A percentile compares a stretch with the other conserved stretches of the same genome.
phyloP scores from a whole-genome alignment of 169 alveolate genomes.

The Plasmodium cynomolgi region DNA sequence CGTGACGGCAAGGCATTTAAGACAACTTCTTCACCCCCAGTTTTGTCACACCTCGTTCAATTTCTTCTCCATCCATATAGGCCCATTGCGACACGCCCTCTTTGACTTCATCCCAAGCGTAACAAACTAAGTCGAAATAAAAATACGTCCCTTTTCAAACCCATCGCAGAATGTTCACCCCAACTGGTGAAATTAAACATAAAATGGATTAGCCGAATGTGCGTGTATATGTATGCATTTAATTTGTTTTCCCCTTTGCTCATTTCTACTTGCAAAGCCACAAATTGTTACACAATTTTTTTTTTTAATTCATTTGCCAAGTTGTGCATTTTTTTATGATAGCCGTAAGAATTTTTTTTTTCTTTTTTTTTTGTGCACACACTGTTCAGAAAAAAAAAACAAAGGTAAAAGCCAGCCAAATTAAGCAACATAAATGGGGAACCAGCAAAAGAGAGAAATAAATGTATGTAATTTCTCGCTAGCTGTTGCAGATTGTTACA shows the following conservation, averaged over 20 bases:
- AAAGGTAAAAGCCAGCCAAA: background rate
- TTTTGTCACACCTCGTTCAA: background rate
- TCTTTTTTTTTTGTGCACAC: conserved; percentile 45
- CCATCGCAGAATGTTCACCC: background rate
- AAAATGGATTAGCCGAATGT: background rate
- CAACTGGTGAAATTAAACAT: background rate
- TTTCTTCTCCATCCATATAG: background rate
- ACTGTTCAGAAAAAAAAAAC: conserved; percentile 32
- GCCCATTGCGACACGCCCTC: background rate
- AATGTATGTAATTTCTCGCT: background rate
- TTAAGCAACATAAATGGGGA: conserved; percentile 29
- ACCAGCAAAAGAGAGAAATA: background rate
- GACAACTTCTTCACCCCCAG: background rate
- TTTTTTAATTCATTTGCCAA: conserved; percentile 12
- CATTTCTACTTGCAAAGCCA: background rate
- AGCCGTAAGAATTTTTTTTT: background rate
- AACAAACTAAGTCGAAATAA: background rate
- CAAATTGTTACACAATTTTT: background rate
- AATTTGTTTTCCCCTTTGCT: background rate
- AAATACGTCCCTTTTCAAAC: background rate
- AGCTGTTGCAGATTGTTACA: background rate
- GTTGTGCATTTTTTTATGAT: conserved; percentile 3
- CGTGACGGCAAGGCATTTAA: background rate
- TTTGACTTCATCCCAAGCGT: background rate
- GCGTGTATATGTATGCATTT: background rate